Evolutionary conservation across 371 early-diverging fungal species (phyloP).

Genomic region (Batrachochytrium dendrobatidis): DNA sequence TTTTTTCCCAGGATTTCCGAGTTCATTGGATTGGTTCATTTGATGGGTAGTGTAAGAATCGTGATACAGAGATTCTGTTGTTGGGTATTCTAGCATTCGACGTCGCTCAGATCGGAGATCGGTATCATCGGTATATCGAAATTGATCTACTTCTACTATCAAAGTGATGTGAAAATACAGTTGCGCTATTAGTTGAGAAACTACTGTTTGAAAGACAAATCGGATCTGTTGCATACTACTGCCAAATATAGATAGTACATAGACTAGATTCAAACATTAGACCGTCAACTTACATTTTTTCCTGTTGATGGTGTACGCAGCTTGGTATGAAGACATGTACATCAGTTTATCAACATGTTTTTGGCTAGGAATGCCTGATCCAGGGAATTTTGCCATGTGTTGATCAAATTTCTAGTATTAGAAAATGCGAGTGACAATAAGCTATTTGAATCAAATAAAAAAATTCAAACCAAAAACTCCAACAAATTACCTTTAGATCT

Average conservation of each 20-base stretch:
- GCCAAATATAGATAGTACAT: background rate
- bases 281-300: background rate
- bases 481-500: slow-evolving; percentile 12
- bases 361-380: background rate
- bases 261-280: background rate
- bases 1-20: slow-evolving; percentile 9
- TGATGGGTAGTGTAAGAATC: slow-evolving; percentile 3
- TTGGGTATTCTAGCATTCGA: too few species aligned
- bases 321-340: slow-evolving; percentile 14
- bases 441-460: too few species aligned
- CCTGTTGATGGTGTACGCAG: background rate
- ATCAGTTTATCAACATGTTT: slow-evolving; percentile 11
- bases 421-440: too few species aligned
- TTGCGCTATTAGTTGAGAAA: too few species aligned
- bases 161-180: too few species aligned
- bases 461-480: too few species aligned
- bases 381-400: background rate
- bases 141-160: too few species aligned
- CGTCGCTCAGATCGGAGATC: too few species aligned
- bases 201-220: too few species aligned
- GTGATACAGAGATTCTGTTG: slow-evolving; percentile 4
- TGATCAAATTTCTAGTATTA: background rate
- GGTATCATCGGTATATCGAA: too few species aligned
- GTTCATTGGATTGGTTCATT: background rate
- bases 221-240: too few species aligned